Evolutionary conservation across 139 green algal genomes (phyloP).

Genomic region (Yamagishiella unicocca): DNA sequence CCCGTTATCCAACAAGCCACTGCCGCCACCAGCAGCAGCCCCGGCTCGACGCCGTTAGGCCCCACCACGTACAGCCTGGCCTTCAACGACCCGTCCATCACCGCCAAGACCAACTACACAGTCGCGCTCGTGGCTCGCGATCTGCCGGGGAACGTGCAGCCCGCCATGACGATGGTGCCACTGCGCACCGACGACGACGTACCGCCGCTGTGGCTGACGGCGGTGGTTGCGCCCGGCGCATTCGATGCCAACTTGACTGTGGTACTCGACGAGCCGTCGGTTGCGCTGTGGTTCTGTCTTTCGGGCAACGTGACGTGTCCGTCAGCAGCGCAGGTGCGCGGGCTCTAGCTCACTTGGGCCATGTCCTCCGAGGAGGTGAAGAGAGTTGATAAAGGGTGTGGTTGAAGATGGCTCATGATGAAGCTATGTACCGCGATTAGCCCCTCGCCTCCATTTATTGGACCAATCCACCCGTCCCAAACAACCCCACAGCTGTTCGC

Average conservation of each 20-base stretch:
- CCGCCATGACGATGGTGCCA: slow-evolving; percentile 17
- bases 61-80: slow-evolving; percentile 19
- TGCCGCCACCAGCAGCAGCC: neutral
- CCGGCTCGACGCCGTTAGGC: neutral
- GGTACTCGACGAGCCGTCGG: slow-evolving; percentile 43
- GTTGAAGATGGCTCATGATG: too few species aligned
- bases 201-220: slow-evolving; percentile 40
- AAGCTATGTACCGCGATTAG: too few species aligned
- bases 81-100: slow-evolving; percentile 25
- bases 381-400: too few species aligned
- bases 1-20: neutral
- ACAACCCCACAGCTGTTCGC: neutral
- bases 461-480: too few species aligned
- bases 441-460: neutral
- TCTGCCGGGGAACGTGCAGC: slow-evolving; percentile 52
- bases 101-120: slow-evolving; percentile 56
- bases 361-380: too few species aligned
- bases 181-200: slow-evolving; percentile 61
- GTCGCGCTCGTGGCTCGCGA: slow-evolving; percentile 52
- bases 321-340: neutral
- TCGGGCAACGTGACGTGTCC: neutral
- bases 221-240: neutral
- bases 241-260: slow-evolving; percentile 26
- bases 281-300: slow-evolving; percentile 29
- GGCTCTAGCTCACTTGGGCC: too few species aligned